Evolutionary conservation across 139 green algal species (phyloP), one percentile per base, ranked within the genome.

Genomic region (Pseudopediastrum boryanum): DNA sequence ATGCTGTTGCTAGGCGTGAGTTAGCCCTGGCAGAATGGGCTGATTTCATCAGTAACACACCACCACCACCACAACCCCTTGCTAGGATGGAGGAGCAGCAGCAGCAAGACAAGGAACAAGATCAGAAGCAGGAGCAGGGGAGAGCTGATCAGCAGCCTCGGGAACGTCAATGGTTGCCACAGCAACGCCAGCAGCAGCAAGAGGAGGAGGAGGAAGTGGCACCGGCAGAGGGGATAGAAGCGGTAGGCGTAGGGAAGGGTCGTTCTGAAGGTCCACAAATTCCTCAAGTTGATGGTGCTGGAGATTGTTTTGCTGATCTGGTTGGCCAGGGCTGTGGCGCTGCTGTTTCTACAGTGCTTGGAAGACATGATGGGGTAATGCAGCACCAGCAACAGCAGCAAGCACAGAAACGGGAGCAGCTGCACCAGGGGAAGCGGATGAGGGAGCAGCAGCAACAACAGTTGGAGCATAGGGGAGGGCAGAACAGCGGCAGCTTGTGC

Each of bases 141-240:
- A 27, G 33, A 41, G 39, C 63, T 25, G 21, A 13, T 38, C 58
- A 71, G 5, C 19, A 36, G 6, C 58, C 63, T 13, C 58, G 42
- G 36, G 2, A 58, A 3, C 42, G 68, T 43, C 61, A 27, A 62
- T 46, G 33, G 61, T 50, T n/a, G 71, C 5, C 8, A 8, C 75
- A 75, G 2, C 50, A 50, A 10, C 21, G 12, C 42, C 36, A 69
- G 42, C 67, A 77, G 42, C 66, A 85, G 65, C 81, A 79, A 46
- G 33, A 73, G 63, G 68, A 72, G 69, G 67, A 48, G 27, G 25
- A 44, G 19, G 35, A 50, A 38, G 38, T 33, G 25, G 31, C 68
- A 56, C n/a, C n/a, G n/a, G n/a, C n/a, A n/a, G n/a, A n/a, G n/a
- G n/a, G n/a, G n/a, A n/a, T n/a, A n/a, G n/a, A n/a, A n/a, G n/a